These are phyloP conservation scores for Trichosporon sp. DNA, from an alignment of 1,284 basidiomycete genomes.

Conservation along the genomic window DNA sequence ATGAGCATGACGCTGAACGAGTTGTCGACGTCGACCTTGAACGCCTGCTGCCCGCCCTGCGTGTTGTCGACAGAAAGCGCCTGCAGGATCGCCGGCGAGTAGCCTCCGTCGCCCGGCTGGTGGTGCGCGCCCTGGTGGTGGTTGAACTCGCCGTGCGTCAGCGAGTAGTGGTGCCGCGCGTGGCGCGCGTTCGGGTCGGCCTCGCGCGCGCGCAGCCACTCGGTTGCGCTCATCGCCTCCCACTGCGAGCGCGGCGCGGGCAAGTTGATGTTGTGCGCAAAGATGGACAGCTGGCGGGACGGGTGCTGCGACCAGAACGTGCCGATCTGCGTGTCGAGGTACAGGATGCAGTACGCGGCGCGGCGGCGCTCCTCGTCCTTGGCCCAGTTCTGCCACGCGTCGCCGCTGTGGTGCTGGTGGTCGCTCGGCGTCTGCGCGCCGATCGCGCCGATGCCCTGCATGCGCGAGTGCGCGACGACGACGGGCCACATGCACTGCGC, in stretches of 20 bases:
- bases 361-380: constrained; percentile 42
- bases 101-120: constrained; percentile 27
- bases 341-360: constrained; percentile 37
- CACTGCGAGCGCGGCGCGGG: constrained; percentile 33
- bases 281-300: constrained; percentile 39
- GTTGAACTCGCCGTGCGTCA: constrained; percentile 34
- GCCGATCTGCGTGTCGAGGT: constrained; percentile 42
- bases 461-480: constrained; percentile 39
- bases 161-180: constrained; percentile 3
- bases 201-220: constrained; percentile 30
- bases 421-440: constrained; percentile 4
- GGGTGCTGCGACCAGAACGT: constrained; percentile 43
- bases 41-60: constrained; percentile 13
- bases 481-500: constrained; percentile 45
- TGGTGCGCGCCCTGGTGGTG: constrained; percentile 3
- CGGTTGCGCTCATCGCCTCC: constrained; percentile 33
- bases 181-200: neutral
- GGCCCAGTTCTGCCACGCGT: constrained; percentile 42
- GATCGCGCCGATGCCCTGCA: constrained; percentile 40
- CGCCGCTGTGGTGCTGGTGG: constrained; percentile 23
- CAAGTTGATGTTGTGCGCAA: constrained; percentile 39
- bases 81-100: constrained; percentile 28
- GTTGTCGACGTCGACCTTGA: constrained; percentile 34
- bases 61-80: constrained; percentile 27
- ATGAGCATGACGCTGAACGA: constrained; percentile 31